Evolutionary conservation across 495 filamentous ascomycete genomes (phyloP).

Genomic region (Evansstolkia leycettana): DNA sequence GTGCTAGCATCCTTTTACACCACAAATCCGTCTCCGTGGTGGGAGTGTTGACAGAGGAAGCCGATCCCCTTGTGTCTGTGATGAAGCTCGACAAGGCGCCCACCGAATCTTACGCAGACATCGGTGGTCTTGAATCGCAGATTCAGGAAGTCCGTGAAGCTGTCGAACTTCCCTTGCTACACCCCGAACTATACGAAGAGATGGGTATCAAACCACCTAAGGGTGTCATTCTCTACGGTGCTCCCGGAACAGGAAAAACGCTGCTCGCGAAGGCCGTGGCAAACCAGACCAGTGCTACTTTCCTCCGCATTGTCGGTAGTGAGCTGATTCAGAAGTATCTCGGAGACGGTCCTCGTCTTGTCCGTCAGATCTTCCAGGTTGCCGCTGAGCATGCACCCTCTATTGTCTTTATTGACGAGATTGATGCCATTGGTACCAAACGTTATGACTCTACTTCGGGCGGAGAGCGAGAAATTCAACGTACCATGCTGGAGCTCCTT

Average conservation of each 20-base stretch:
- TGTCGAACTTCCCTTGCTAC: constrained; percentile 88
- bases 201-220: constrained; percentile 99
- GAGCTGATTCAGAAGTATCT: constrained; percentile 99
- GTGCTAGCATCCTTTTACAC: constrained; percentile 88
- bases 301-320: constrained; percentile 93
- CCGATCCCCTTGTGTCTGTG: constrained; percentile 90
- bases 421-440: constrained; percentile 98
- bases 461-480: constrained; percentile 93
- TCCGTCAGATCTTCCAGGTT: constrained; percentile 95
- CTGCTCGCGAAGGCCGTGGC: constrained; percentile 95
- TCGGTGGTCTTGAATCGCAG: constrained; percentile 87
- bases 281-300: constrained; percentile 96
- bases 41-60: constrained; percentile 91
- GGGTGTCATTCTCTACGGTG: constrained; percentile 98
- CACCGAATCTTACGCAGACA: constrained; percentile 96
- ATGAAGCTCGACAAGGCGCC: constrained; percentile 99
- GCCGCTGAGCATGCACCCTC: constrained; percentile 93
- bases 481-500: constrained; percentile 96
- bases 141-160: constrained; percentile 98
- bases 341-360: constrained; percentile 87
- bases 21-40: constrained; percentile 98
- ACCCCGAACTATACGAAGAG: constrained; percentile 97
- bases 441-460: constrained; percentile 96
- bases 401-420: constrained; percentile 99
- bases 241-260: constrained; percentile 94